These are phyloP conservation scores for Fusarium algeriense DNA, from an alignment of 2,329 filamentous ascomycete genomes.

Conservation along the genomic window DNA sequence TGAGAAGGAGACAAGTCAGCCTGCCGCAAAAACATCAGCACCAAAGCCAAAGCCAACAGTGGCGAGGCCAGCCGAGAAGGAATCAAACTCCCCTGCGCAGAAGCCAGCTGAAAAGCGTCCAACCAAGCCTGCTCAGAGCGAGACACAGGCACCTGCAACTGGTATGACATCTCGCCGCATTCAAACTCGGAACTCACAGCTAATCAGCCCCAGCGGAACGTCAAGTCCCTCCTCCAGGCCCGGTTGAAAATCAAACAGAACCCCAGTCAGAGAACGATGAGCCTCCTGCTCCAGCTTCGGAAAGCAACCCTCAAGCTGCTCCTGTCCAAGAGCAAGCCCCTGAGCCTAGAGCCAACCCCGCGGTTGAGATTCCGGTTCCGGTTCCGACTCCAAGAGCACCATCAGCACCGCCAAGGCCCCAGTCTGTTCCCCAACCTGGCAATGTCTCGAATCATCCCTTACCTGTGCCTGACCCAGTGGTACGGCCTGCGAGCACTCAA, in stretches of 20 bases:
- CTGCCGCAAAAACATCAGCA: neutral
- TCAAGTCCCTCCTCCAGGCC: neutral
- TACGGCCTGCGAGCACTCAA: neutral
- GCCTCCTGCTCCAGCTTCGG: neutral
- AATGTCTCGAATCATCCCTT: neutral
- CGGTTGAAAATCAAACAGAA: neutral
- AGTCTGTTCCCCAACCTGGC: neutral
- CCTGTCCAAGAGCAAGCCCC: neutral
- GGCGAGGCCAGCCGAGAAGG: neutral
- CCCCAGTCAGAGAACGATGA: neutral
- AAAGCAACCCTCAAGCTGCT: neutral
- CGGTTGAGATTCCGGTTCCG: neutral
- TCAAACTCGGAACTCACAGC: neutral
- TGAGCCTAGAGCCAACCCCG: neutral
- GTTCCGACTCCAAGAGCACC: neutral
- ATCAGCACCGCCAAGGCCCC: neutral
- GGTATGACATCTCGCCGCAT: neutral
- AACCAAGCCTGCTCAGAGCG: neutral
- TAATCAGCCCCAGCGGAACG: neutral
- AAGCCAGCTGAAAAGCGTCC: neutral
- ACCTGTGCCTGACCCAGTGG: neutral
- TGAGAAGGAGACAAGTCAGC: neutral
- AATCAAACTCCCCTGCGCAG: neutral
- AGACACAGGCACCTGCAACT: neutral
- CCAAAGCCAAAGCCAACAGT: neutral